A percentile compares a stretch with the other conserved stretches of the same genome.
Evolutionary conservation across 768 basidiomycete species (phyloP).

Genomic region (Brasilioporus rufonigricans): DNA sequence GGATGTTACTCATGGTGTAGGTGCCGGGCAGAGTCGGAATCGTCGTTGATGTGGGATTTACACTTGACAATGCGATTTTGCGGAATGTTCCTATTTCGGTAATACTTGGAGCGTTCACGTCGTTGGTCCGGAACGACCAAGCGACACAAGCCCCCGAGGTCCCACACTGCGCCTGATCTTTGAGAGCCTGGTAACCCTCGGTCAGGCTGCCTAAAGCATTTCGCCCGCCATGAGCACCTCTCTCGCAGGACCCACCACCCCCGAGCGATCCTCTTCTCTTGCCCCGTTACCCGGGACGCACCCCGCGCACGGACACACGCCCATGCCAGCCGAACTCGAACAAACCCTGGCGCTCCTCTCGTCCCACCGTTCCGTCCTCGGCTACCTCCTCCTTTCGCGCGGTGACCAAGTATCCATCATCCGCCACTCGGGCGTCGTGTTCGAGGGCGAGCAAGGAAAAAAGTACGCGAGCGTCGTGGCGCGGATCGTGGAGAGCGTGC

Average conservation of each 20-base stretch:
- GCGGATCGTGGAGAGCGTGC: slow-evolving; percentile 75
- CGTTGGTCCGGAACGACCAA: neutral
- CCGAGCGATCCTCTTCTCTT: slow-evolving; percentile 7
- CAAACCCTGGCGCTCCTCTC: slow-evolving; percentile 73
- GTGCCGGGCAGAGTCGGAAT: slow-evolving; percentile 41
- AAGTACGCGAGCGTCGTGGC: slow-evolving; percentile 72
- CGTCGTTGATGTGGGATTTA: neutral
- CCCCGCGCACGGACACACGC: slow-evolving; percentile 12
- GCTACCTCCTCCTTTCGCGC: slow-evolving; percentile 81
- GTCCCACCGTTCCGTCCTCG: slow-evolving; percentile 80
- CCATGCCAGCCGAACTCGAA: slow-evolving; percentile 77
- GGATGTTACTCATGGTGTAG: slow-evolving; percentile 30
- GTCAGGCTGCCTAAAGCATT: too few species aligned
- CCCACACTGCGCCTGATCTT: too few species aligned
- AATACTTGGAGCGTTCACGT: neutral
- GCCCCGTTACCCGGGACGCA: slow-evolving; percentile 15
- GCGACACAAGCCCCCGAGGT: neutral
- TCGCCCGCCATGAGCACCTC: slow-evolving; percentile 14
- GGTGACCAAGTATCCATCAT: slow-evolving; percentile 75
- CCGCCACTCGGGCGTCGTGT: slow-evolving; percentile 78
- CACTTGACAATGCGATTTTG: too few species aligned
- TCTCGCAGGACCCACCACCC: slow-evolving; percentile 1
- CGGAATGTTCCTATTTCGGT: neutral
- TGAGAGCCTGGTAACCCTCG: too few species aligned
- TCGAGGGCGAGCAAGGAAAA: slow-evolving; percentile 80